Conservation (phyloP, 345 rosid genomes). For the Psidium friedrichsthalianum region DNA sequence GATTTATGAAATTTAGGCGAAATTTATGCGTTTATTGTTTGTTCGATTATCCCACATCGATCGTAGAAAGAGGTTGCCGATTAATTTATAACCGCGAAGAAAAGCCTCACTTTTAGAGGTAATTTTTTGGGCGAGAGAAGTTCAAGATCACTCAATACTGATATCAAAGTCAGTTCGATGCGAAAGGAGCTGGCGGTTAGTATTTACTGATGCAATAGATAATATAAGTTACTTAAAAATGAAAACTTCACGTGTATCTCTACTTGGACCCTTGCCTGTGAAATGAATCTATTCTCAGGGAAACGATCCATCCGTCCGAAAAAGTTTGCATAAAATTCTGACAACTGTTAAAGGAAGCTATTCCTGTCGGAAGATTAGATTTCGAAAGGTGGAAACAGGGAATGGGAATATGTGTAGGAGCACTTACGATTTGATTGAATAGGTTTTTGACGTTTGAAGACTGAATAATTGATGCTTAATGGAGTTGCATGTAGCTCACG, state of each 20-base stretch:
- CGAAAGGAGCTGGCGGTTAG: too few relatives aligned
- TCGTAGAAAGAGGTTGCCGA: too few relatives aligned
- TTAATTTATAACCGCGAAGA: too few relatives aligned
- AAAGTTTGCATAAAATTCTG: background rate
- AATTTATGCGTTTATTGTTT: background rate
- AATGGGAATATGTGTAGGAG: conserved; percentile 1
- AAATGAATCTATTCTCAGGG: background rate
- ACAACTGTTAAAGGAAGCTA: background rate
- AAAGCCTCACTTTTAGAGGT: too few relatives aligned
- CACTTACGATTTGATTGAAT: background rate
- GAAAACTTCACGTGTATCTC: background rate
- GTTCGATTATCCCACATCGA: too few relatives aligned
- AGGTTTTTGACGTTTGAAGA: background rate
- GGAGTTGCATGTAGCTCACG: background rate
- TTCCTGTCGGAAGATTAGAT: background rate
- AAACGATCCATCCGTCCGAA: background rate
- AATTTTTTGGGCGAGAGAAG: too few relatives aligned
- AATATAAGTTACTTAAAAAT: background rate
- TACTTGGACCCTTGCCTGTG: background rate
- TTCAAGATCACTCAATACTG: too few relatives aligned
- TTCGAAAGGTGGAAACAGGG: background rate
- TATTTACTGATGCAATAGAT: background rate
- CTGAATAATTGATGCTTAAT: background rate
- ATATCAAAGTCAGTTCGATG: too few relatives aligned
- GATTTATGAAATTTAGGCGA: background rate